Percentiles rank a stretch among this genome's conserved stretches.
Conservation (phyloP, 176 grass and related monocot species). For the Triticum monococcum region DNA sequence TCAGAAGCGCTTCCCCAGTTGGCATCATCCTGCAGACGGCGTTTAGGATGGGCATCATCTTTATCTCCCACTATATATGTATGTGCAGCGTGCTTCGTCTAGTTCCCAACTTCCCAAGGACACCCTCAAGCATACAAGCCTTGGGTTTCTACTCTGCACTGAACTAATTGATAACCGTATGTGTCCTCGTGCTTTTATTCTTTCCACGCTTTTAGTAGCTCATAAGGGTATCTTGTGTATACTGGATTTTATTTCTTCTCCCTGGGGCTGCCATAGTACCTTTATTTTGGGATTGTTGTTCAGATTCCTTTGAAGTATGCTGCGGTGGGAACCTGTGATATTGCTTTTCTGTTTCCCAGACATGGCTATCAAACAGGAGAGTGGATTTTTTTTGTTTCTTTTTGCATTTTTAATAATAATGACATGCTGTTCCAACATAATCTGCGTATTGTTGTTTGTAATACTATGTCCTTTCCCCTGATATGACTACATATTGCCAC, state of each 20-base stretch:
- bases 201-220: not conserved
- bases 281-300: not conserved
- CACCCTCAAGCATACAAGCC: not conserved
- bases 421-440: not conserved
- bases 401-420: not conserved
- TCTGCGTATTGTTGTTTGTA: conserved; percentile 8
- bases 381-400: not conserved
- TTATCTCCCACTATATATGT: conserved; percentile 16
- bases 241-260: not conserved
- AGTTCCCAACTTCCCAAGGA: not conserved
- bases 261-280: not conserved
- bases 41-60: not conserved
- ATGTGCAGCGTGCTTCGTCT: not conserved
- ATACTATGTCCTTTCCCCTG: not conserved
- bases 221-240: not conserved
- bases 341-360: not conserved
- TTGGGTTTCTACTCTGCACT: not conserved
- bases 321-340: not conserved
- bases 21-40: not conserved
- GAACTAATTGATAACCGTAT: not conserved
- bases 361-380: not conserved
- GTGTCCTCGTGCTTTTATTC: not conserved
- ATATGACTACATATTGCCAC: not conserved
- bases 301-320: not conserved
- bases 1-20: not conserved